Evolutionary conservation across 331 rosid species (phyloP), one percentile per base, ranked within the genome.

Genomic region (Rosa hybrid): DNA sequence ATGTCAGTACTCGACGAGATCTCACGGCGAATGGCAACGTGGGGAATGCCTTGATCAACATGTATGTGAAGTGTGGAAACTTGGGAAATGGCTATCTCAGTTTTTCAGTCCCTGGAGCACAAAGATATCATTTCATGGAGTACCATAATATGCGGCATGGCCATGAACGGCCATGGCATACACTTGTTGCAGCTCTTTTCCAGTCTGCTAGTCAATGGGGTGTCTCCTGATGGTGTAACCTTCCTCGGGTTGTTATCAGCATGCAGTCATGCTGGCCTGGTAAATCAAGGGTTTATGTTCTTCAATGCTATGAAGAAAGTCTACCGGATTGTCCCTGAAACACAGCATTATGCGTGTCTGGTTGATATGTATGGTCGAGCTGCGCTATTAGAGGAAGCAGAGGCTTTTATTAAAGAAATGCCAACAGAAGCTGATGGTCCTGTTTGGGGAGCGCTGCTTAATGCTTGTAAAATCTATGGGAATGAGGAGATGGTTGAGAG

Each of bases 281-380:
- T 94, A 16, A 68, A 68, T 51, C 84, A 86, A 75, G 97, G 95
- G 38, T 74, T 83, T 68, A 88, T 83, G 87, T 77, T 94, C 60
- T 94, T 89, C 81, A 83, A 83, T 65, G 94, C 90, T 67, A 91
- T 94, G 95, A 85, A 83, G 77, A 77, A 87, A 69, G 78, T 75
- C 56, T 91, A 91, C 14, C 75, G 82, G 46, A 84, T 92, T 11
- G 79, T 77, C 49, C 94, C 94, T 3, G 88, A 87, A 62, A 78
- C 83, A 81, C 86, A 81, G 51, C 97, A 94, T 65, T 91, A 90
- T 46, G 89, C 90, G 8, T 88, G 95, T 81, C 56, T 92, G 83
- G 85, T 90, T 0, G 98, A 92, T 71, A 89, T 92, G 95, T 92
- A 87, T 77, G 98, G 97, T 82, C 86, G 90, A 21, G 94, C 95